Evolutionary conservation across 257 asterid species (phyloP), one percentile per base, ranked within the genome.

Genomic region (Solanum chiquidenum): DNA sequence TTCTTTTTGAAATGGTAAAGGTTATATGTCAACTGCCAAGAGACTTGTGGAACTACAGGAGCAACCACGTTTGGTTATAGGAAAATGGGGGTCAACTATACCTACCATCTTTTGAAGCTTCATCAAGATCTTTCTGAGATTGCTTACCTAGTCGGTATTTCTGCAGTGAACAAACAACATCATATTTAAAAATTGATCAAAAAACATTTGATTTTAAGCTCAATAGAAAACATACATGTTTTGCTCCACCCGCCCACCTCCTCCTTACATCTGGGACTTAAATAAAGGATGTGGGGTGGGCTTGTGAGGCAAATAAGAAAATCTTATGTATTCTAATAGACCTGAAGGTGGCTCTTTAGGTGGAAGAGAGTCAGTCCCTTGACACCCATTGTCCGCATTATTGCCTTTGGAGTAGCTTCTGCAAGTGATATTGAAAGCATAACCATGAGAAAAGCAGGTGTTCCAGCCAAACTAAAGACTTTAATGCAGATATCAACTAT

Each of bases 331-430:
- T 34, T 72, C 80, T 72, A 20, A 72, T 14, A 74, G 64, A 94
- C 98, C 95, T 95, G 97, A 89, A 95, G 98, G 92, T 95, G 98
- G 79, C 95, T 92, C 95, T 96, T 96, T 90, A 96, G 91, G 89
- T 96, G 98, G 90, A 93, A 96, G 20, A 96, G 95, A 31, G 98
- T 96, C 89, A 96, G 89, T 38, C 98, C 98, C 93, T 96, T 95
- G 66, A 95, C 98, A 87, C 98, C 96, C 98, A 96, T 96, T 44
- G 98, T 93, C 66, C 98, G 93, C 96, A 95, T 86, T 79, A 96
- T 90, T 37, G 98, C 96, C 91, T 96, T 96, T 20, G 98, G 98
- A 20, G 98, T 96, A 37, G 98, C 98, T 92, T 96, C 98, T 96
- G 96, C 90, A 91, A 86, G 88, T 46, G 42, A 80, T 29, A 80